Conservation (phyloP, 2,329 filamentous ascomycete genomes). For the Talaromyces sp. region DNA sequence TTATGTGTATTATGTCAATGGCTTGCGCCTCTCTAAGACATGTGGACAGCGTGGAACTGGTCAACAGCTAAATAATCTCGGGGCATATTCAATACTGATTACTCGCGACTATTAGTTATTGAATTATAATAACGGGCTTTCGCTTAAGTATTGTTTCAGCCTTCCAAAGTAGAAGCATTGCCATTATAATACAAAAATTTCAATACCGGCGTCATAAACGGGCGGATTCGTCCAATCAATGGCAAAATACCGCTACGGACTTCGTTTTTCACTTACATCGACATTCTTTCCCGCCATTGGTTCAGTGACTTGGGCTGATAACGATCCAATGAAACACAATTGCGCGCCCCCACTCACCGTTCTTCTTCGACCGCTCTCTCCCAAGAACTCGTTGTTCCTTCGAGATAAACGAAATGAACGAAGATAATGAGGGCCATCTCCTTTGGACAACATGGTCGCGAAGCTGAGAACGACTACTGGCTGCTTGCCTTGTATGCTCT, state of each 20-base stretch:
- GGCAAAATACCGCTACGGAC: neutral
- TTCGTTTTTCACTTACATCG: neutral
- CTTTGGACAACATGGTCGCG: neutral
- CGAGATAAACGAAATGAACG: neutral
- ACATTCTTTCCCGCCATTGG: neutral
- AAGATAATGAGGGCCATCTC: neutral
- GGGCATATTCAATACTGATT: too few relatives aligned
- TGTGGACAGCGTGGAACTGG: neutral
- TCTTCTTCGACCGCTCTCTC: neutral
- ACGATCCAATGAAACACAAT: constrained; percentile 2
- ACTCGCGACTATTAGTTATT: too few relatives aligned
- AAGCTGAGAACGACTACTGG: constrained; percentile 7
- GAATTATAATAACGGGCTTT: too few relatives aligned
- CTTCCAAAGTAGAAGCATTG: too few relatives aligned
- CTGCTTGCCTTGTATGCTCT: constrained; percentile 3
- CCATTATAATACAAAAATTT: too few relatives aligned
- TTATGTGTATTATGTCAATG: too few relatives aligned
- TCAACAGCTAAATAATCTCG: too few relatives aligned
- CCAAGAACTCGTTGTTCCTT: neutral
- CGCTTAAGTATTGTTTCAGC: too few relatives aligned
- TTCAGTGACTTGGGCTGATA: neutral
- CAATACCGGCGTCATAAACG: neutral
- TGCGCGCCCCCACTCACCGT: neutral
- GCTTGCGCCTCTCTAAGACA: neutral
- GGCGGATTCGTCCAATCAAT: neutral